Evolutionary conservation across 2,329 filamentous ascomycete genomes (phyloP).

Genomic region (Gyromitra esculenta): DNA sequence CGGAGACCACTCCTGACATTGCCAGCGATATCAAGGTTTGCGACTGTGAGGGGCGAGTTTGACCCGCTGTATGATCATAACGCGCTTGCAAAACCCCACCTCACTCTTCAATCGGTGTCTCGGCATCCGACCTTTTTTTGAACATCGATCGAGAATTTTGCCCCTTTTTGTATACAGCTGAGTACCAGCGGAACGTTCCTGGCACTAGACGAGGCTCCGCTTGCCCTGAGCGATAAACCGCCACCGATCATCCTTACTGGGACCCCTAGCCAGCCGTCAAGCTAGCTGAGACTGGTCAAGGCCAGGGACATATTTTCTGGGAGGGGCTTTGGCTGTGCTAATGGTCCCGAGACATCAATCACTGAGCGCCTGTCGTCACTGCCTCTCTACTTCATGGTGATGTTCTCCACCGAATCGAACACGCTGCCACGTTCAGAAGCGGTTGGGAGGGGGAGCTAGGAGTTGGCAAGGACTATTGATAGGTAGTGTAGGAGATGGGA

Average conservation of each 20-base stretch:
- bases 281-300: slow-evolving; percentile 46
- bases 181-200: slow-evolving; percentile 44
- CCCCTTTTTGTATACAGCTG: slow-evolving; percentile 43
- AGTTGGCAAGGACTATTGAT: slow-evolving; percentile 32
- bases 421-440: slow-evolving; percentile 26
- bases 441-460: slow-evolving; percentile 23
- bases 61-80: slow-evolving; percentile 38
- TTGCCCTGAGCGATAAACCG: slow-evolving; percentile 47
- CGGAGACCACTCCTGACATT: slow-evolving; percentile 28
- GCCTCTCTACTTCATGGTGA: slow-evolving; percentile 8
- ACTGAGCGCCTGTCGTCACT: slow-evolving; percentile 46
- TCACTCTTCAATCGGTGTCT: slow-evolving; percentile 37
- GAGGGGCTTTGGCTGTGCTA: slow-evolving; percentile 24
- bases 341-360: slow-evolving; percentile 37
- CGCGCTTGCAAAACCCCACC: slow-evolving; percentile 40
- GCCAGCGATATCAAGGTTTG: slow-evolving; percentile 23
- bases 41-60: slow-evolving; percentile 42
- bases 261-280: slow-evolving; percentile 32
- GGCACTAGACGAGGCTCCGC: slow-evolving; percentile 48
- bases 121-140: slow-evolving; percentile 44
- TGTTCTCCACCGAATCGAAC: slow-evolving; percentile 33
- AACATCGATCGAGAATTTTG: slow-evolving; percentile 43
- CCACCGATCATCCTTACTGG: slow-evolving; percentile 46
- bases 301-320: slow-evolving; percentile 8
- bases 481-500: slow-evolving; percentile 36